Evolutionary conservation across 306 rosid species (phyloP).

Genomic region (Dryas alaskensis): DNA sequence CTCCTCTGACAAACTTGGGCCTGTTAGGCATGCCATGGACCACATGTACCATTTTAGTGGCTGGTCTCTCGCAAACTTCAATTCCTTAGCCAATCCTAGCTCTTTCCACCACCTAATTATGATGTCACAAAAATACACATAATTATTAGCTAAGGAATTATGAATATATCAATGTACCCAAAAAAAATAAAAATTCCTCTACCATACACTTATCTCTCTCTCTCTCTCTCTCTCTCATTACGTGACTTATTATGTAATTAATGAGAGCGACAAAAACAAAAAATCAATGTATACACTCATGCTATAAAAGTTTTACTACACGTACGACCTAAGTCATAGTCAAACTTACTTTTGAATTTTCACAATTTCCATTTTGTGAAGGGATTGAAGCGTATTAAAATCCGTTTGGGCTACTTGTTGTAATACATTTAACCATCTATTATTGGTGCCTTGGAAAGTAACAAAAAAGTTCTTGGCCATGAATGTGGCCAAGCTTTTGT

Average conservation of each 20-base stretch:
- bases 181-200: too few species aligned
- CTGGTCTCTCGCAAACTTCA: slow-evolving; percentile 53
- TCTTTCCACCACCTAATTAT: slow-evolving; percentile 60
- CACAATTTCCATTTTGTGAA: background rate
- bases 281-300: background rate
- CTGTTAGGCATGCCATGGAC: slow-evolving; percentile 49
- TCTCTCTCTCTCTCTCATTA: too few species aligned
- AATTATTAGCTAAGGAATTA: background rate
- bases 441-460: slow-evolving; percentile 17
- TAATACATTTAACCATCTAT: slow-evolving; percentile 39
- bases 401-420: slow-evolving; percentile 47
- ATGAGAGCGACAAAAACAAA: background rate
- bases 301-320: too few species aligned
- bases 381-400: slow-evolving; percentile 27
- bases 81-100: slow-evolving; percentile 48
- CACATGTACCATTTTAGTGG: slow-evolving; percentile 73
- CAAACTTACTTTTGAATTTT: too few species aligned
- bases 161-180: too few species aligned
- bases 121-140: background rate
- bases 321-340: background rate
- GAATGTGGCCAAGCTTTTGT: slow-evolving; percentile 51
- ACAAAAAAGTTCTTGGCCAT: slow-evolving; percentile 33
- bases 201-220: too few species aligned
- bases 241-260: too few species aligned
- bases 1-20: slow-evolving; percentile 46